Evolutionary conservation across 768 basidiomycete species (phyloP).

Genomic region (Pisolithus orientalis): DNA sequence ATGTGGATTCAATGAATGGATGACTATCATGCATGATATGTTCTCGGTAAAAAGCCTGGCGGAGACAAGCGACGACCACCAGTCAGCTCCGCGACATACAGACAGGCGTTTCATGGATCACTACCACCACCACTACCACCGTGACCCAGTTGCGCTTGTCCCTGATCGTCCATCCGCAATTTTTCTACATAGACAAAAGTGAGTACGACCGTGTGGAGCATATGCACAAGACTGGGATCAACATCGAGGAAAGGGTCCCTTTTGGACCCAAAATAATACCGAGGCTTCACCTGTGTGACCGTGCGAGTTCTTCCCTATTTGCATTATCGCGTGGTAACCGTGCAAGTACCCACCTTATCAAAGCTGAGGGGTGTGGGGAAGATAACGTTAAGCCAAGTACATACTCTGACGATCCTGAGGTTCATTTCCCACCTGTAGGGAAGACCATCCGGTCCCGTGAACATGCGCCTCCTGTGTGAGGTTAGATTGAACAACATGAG

Average conservation of each 20-base stretch:
- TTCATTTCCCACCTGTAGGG: constrained; percentile 31
- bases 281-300: constrained; percentile 14
- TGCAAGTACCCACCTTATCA: neutral
- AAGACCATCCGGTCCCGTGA: constrained; percentile 27
- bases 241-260: constrained; percentile 14
- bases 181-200: constrained; percentile 11
- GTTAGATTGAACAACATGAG: too few relatives aligned
- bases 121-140: too few relatives aligned
- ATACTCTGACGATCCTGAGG: constrained; percentile 6
- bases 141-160: too few relatives aligned
- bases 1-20: too few relatives aligned
- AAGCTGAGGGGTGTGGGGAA: neutral
- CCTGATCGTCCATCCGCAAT: too few relatives aligned
- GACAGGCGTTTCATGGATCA: too few relatives aligned
- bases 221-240: constrained; percentile 13
- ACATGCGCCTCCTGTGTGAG: constrained; percentile 20
- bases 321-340: constrained; percentile 17
- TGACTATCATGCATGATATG: too few relatives aligned
- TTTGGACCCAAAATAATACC: constrained; percentile 18
- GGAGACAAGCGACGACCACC: too few relatives aligned
- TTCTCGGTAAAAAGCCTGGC: too few relatives aligned
- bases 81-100: too few relatives aligned
- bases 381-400: neutral
- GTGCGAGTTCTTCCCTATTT: constrained; percentile 10
- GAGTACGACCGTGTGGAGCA: constrained; percentile 22